Base-by-base conservation (phyloP, 306 rosid species). In the Dalbergia cochinchinensis region DNA sequence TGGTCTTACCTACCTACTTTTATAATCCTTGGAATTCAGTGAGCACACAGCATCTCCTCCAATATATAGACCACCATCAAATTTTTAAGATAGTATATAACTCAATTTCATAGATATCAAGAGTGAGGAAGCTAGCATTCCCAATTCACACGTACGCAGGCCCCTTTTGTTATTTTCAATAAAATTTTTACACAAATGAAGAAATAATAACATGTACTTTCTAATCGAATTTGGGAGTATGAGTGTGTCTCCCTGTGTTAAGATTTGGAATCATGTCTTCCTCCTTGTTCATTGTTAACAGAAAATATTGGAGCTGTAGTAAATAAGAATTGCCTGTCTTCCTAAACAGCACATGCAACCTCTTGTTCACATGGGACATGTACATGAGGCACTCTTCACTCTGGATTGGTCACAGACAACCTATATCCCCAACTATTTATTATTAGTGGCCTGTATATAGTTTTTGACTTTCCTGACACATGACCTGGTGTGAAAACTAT, bases 1-100 rank as follows among this genome's bases (percentile, higher is more conserved):
- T 50, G 33, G 83, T 37, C 15, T 65, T 16, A 65, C 74, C 37
- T 65, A 37, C 65, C 65, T 14, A 77, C 67, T 78, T 67, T 16
- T 64, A 77, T 66, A 57, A 77, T 50, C 44, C 13, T 55, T 11
- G 22, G 15, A 54, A 55, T 67, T 22, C 11, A 67, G 15, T 57
- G 47, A 63, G 74, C 78, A 63, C 26, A 48, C 55, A 61, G 22
- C 22, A 71, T 18, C 61, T 61, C 11, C 77, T 61, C 45, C 71
- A 51, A 50, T 71, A 50, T 45, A 48, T 62, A 55, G 83, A 55
- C 20, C n/a, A 51, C 7, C 14, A 16, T 16, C 33, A 57, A 65
- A 61, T 18, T 41, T 71, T n/a, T 4, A 12, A 8, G 33, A 72
- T 55, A 53, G 72, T 54, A 37, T 51, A 54, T 34, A n/a, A 16